A percentile compares a stretch with the other conserved stretches of the same genome.
phyloP scores from a whole-genome alignment of 441 rosid genomes.

The Corymbia calophylla region DNA sequence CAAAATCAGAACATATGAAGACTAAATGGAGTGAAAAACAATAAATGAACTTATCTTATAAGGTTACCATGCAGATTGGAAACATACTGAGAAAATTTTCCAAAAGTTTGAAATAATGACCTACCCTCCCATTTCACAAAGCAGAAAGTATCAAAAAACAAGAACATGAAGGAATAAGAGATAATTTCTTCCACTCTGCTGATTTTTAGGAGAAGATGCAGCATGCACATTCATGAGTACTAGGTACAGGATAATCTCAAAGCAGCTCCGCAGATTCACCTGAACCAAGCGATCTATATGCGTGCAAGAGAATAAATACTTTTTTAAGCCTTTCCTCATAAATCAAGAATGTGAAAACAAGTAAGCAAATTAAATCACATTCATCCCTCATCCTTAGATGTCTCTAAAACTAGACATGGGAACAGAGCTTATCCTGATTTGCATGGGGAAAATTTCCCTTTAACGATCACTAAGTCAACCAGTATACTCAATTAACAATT shows the following conservation, averaged over 20 bases:
- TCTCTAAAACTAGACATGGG: not conserved
- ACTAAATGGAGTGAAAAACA: not conserved
- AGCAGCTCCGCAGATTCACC: not conserved
- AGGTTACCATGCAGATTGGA: not conserved
- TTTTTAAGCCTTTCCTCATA: not conserved
- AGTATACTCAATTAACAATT: not conserved
- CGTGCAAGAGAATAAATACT: not conserved
- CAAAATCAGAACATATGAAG: slow-evolving; percentile 13
- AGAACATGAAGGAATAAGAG: not conserved
- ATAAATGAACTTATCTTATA: not conserved
- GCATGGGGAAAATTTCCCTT: not conserved
- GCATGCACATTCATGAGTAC: not conserved
- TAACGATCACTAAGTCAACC: not conserved
- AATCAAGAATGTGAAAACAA: not conserved
- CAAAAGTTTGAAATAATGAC: not conserved
- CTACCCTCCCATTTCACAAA: not conserved
- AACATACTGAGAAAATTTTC: not conserved
- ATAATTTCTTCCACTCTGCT: not conserved
- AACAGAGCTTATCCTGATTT: not conserved
- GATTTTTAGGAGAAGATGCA: not conserved
- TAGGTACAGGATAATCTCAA: not conserved
- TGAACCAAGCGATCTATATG: not conserved
- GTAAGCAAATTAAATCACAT: not conserved
- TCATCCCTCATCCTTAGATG: not conserved
- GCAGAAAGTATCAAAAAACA: not conserved